phyloP scores from a whole-genome alignment of 768 basidiomycete species.

The Gautieria morchelliformis region DNA sequence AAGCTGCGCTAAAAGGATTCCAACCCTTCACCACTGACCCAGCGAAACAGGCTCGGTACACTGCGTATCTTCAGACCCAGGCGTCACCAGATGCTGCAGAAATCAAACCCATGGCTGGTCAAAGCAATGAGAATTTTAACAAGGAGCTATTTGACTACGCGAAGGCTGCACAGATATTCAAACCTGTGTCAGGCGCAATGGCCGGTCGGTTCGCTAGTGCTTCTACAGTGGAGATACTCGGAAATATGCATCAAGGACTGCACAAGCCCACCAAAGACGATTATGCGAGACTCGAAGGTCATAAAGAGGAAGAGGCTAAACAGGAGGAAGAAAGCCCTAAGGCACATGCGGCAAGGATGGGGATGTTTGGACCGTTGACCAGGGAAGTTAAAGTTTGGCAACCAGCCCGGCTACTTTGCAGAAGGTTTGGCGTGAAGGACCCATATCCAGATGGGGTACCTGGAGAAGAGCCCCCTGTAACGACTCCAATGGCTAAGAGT shows the following conservation, averaged over 20 bases:
- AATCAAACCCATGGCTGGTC: conserved; percentile 40
- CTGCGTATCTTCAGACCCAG: conserved; percentile 69
- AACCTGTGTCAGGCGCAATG: conserved; percentile 88
- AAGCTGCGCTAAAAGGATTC: conserved; percentile 82
- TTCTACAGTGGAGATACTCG: conserved; percentile 55
- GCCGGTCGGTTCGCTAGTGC: conserved; percentile 88
- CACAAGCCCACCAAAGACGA: conserved; percentile 36
- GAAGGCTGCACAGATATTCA: conserved; percentile 82
- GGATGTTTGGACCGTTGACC: conserved; percentile 88
- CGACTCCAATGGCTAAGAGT: conserved; percentile 24
- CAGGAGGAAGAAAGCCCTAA: conserved; percentile 63
- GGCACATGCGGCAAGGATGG: conserved; percentile 70
- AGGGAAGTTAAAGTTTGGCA: conserved; percentile 66
- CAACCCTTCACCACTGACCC: conserved; percentile 77
- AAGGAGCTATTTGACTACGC: conserved; percentile 82
- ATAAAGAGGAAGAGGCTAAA: conserved; percentile 32
- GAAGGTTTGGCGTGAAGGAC: conserved; percentile 87
- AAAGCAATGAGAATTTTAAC: conserved; percentile 60
- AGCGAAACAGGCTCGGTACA: conserved; percentile 78
- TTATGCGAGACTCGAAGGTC: conserved; percentile 33
- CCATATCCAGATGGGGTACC: conserved; percentile 51
- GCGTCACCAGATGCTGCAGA: conserved; percentile 32
- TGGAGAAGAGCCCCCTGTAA: conserved; percentile 9
- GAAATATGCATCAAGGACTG: conserved; percentile 56
- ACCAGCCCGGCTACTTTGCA: conserved; percentile 81